A percentile compares a stretch with the other conserved stretches of the same genome.
phyloP scores from a whole-genome alignment of 495 filamentous ascomycete species.

The Stereocaulon alpinum region DNA sequence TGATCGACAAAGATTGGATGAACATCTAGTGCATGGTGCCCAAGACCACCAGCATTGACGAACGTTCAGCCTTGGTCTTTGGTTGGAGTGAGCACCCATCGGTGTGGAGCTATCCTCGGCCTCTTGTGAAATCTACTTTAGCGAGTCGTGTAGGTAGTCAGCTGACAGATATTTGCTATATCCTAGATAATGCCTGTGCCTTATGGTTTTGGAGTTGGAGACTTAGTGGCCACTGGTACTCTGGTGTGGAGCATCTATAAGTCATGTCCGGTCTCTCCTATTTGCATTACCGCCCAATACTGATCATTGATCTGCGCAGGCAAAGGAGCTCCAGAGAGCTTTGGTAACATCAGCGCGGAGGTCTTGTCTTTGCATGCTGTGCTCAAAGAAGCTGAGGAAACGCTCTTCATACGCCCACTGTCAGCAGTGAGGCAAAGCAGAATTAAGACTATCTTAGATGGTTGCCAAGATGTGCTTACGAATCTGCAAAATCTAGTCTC shows the following conservation, averaged over 20 bases:
- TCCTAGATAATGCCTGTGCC: not conserved
- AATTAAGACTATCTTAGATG: not conserved
- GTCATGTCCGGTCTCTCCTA: not conserved
- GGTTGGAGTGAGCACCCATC: too few relatives aligned
- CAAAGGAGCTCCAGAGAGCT: not conserved
- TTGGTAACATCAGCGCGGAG: not conserved
- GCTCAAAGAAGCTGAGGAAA: slow-evolving; percentile 3
- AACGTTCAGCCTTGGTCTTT: too few relatives aligned
- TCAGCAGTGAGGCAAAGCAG: not conserved
- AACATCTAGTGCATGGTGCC: too few relatives aligned
- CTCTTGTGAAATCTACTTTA: too few relatives aligned
- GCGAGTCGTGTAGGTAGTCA: too few relatives aligned
- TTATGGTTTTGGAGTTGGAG: slow-evolving; percentile 4
- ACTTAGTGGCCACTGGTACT: too few relatives aligned
- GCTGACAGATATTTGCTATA: too few relatives aligned
- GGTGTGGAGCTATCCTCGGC: too few relatives aligned
- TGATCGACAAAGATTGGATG: too few relatives aligned
- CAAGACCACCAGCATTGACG: too few relatives aligned
- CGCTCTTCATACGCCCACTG: slow-evolving; percentile 2
- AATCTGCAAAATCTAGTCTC: not conserved
- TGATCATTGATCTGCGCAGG: not conserved
- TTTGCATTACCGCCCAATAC: not conserved
- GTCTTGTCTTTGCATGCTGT: not conserved
- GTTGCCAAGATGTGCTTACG: not conserved
- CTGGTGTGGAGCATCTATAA: too few relatives aligned